phyloP scores from a whole-genome alignment of 2,329 filamentous ascomycete species.

The Arthrobotrys sinensis region DNA sequence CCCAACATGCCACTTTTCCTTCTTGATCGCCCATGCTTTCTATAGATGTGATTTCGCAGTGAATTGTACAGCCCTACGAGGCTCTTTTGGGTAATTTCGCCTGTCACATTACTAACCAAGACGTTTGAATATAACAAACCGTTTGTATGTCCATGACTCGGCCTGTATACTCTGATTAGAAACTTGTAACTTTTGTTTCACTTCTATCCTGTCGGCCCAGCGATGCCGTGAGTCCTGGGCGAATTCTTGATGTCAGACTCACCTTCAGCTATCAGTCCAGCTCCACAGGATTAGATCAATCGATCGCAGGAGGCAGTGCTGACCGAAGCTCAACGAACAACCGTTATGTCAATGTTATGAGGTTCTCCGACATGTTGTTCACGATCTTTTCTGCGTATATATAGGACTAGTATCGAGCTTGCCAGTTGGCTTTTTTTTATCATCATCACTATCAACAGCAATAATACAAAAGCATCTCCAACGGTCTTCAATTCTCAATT shows the following conservation, averaged over 20 bases:
- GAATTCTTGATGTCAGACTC: constrained; percentile 46
- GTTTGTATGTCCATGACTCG: constrained; percentile 21
- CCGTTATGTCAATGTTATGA: background rate
- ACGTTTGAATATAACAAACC: background rate
- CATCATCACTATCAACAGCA: constrained; percentile 37
- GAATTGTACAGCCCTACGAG: constrained; percentile 44
- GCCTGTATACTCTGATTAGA: background rate
- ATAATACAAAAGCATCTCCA: constrained; percentile 25
- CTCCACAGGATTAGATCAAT: constrained; percentile 26
- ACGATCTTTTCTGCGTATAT: constrained; percentile 41
- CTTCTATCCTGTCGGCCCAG: constrained; percentile 13
- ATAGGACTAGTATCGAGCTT: constrained; percentile 29
- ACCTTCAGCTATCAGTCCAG: constrained; percentile 13
- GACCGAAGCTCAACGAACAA: constrained; percentile 21
- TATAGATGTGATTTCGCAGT: background rate
- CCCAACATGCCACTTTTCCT: constrained; percentile 10
- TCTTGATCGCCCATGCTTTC: background rate
- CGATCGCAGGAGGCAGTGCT: constrained; percentile 29
- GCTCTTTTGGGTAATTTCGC: constrained; percentile 31
- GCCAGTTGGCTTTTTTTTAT: constrained; percentile 5
- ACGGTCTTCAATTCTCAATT: constrained; percentile 2
- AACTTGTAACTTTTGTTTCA: constrained; percentile 25
- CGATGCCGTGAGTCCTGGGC: constrained; percentile 22
- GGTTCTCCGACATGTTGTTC: background rate
- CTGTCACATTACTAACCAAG: constrained; percentile 1